Percentiles rank a stretch among this genome's conserved stretches.
phyloP scores from a whole-genome alignment of 1,284 basidiomycete genomes.

The Wallemia hederae region DNA sequence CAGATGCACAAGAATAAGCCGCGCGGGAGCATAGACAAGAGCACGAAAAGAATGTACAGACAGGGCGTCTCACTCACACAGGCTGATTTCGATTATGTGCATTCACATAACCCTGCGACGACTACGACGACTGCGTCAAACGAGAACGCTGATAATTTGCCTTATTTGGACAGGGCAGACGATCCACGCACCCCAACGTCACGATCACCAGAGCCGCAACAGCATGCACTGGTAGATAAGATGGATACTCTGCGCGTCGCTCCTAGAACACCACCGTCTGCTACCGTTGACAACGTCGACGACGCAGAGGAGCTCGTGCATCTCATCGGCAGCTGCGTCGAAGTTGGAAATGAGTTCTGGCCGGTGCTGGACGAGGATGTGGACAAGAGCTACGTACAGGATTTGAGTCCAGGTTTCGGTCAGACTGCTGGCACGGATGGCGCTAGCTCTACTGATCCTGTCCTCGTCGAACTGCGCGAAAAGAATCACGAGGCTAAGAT shows the following conservation, averaged over 20 bases:
- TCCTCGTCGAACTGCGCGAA: background rate
- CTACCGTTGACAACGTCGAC: background rate
- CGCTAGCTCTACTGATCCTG: background rate
- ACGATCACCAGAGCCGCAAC: background rate
- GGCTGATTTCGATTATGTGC: background rate
- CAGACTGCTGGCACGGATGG: background rate
- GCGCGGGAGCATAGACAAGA: background rate
- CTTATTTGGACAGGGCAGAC: background rate
- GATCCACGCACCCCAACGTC: background rate
- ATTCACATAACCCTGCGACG: background rate
- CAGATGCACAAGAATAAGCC: background rate
- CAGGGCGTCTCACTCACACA: background rate
- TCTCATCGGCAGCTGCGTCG: background rate
- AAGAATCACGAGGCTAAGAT: background rate
- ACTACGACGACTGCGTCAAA: no score
- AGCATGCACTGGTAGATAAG: background rate
- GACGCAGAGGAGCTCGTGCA: background rate
- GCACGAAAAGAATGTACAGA: background rate
- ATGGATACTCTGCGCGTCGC: background rate
- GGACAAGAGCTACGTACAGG: background rate
- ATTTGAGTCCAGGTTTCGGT: background rate
- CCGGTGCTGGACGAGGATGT: background rate
- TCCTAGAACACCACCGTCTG: background rate
- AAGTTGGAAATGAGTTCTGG: background rate
- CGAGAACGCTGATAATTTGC: background rate